Conservation (phyloP, 2,329 filamentous ascomycete species). For the Pseudocercospora pini-densiflorae region DNA sequence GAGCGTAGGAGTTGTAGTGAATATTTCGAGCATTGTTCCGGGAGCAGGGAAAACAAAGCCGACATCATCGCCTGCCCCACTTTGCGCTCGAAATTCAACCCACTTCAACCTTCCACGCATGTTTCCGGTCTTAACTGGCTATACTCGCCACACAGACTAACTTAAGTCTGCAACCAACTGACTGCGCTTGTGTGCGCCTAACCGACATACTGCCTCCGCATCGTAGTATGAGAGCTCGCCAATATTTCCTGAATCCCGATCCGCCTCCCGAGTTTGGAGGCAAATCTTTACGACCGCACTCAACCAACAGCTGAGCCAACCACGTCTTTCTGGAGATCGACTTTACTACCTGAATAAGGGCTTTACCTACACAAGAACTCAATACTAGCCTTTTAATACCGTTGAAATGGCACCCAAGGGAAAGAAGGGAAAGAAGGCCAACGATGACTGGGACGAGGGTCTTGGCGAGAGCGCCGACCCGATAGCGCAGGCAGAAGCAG, state of each 20-base stretch:
- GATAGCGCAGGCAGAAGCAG: conserved; percentile 54
- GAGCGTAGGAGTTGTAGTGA: background rate
- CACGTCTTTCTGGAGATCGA: conserved; percentile 4
- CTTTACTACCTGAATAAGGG: background rate
- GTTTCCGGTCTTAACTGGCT: background rate
- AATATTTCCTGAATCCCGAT: conserved; percentile 35
- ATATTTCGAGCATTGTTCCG: background rate
- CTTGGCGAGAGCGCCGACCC: conserved; percentile 78
- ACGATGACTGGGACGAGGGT: conserved; percentile 92
- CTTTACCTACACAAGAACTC: background rate
- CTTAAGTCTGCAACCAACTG: background rate
- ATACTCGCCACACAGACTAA: background rate
- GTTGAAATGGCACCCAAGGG: conserved; percentile 84
- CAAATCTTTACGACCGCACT: conserved; percentile 26
- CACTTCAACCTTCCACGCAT: background rate
- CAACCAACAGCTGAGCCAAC: conserved; percentile 35
- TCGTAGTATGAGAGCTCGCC: conserved; percentile 38
- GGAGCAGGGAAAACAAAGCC: background rate
- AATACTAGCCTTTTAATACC: conserved; percentile 4
- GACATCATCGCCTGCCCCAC: conserved; percentile 1
- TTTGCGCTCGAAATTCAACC: background rate
- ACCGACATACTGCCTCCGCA: conserved; percentile 23
- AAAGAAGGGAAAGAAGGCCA: conserved; percentile 82
- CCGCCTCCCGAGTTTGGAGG: conserved; percentile 37
- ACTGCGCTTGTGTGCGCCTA: conserved; percentile 13